These are phyloP conservation scores for Dalechampia spathulata DNA, from an alignment of 441 rosid genomes.

Conservation along the genomic window DNA sequence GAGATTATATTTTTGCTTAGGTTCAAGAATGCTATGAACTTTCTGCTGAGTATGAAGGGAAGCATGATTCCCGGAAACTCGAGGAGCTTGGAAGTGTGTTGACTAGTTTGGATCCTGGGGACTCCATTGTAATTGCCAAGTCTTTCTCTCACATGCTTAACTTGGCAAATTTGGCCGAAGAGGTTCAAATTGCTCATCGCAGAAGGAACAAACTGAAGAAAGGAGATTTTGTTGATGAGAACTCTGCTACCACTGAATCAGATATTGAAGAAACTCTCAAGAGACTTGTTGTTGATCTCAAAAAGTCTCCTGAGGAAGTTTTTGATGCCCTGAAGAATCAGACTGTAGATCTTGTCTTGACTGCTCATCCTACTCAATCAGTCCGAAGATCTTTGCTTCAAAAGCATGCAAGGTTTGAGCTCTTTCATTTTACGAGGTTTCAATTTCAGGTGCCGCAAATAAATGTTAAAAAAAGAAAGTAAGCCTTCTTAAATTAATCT, in stretches of 20 bases:
- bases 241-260: constrained; percentile 85
- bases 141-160: constrained; percentile 93
- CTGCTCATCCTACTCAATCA: constrained; percentile 99
- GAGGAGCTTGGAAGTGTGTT: constrained; percentile 82
- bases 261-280: constrained; percentile 90
- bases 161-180: constrained; percentile 92
- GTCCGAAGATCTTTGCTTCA: constrained; percentile 95
- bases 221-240: constrained; percentile 83
- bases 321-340: constrained; percentile 92
- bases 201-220: constrained; percentile 75
- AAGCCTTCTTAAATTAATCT: neutral
- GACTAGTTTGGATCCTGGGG: constrained; percentile 91
- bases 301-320: constrained; percentile 88
- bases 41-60: constrained; percentile 90
- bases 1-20: constrained; percentile 21
- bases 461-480: neutral
- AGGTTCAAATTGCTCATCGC: constrained; percentile 84
- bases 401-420: constrained; percentile 85
- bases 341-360: constrained; percentile 90
- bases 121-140: constrained; percentile 80
- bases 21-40: constrained; percentile 94
- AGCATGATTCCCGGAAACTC: constrained; percentile 53
- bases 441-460: neutral
- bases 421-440: neutral
- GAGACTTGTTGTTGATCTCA: constrained; percentile 66